Evolutionary conservation across 768 basidiomycete genomes (phyloP), one percentile per base, ranked within the genome.

Genomic region (Kwoniella europaea): DNA sequence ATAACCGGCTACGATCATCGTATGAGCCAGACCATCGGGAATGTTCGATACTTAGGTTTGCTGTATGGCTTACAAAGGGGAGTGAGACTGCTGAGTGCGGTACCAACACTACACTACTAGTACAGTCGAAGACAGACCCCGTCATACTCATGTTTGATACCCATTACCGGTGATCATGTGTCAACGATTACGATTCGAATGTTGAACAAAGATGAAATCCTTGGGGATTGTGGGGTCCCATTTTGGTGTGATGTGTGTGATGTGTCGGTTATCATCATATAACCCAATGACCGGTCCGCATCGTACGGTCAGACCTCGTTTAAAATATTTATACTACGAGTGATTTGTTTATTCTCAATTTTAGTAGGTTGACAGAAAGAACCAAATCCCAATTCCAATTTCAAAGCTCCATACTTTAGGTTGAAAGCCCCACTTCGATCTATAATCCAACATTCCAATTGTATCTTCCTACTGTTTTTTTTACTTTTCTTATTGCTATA

Each of bases 181-280:
- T 35, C 35, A 35, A 35, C 7, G 35, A 35, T 35, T 35, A 35
- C 35, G 7, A 6, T 35, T 35, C 6, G 35, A 35, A 35, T 35
- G 35, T 35, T 35, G 35, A 35, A 6, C 27, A 27, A 35, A 35
- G 6, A 35, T 35, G 35, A 9, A 35, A 7, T 6, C 4, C 35
- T 52, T 52, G 50, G 50, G 50, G 54, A 55, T 55, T 55, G 54
- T 55, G 54, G 54, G 20, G 54, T n/a, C 54, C 54, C 54, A 4
- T 55, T 55, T n/a, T 22, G 35, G 46, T 50, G 46, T 13, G 46
- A 15, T 50, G 46, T 16, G 46, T 12, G 46, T 13, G 35, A 35
- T 35, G 18, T 50, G 46, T 50, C 46, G 46, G 46, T 50, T 50
- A 50, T 50, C 18, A 50, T 50, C 46, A 50, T 50, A 50, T 50